Percentiles rank a stretch among this genome's conserved stretches.
Evolutionary conservation across 768 basidiomycete genomes (phyloP).

Genomic region (Russula griseocarnosa): DNA sequence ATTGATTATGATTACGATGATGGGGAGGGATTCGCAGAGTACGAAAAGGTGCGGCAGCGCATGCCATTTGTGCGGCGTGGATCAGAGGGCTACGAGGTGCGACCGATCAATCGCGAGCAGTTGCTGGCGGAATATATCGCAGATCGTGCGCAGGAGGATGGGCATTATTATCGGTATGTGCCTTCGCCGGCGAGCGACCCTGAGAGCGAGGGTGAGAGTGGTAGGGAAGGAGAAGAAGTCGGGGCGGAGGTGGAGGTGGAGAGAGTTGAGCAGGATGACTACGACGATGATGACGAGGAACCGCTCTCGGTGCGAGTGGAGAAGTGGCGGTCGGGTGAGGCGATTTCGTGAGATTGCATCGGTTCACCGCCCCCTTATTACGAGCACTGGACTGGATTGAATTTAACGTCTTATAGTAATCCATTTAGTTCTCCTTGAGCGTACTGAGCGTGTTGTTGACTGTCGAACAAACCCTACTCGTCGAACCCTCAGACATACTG

Average conservation of each 20-base stretch:
- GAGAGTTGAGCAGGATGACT: conserved; percentile 35
- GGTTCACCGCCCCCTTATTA: no score
- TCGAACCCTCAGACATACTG: no score
- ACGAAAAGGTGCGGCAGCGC: conserved; percentile 18
- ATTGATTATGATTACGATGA: conserved; percentile 24
- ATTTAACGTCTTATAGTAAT: no score
- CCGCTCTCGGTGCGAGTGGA: conserved; percentile 31
- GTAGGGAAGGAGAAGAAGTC: neutral
- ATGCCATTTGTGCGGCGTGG: conserved; percentile 51
- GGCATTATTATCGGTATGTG: conserved; percentile 65
- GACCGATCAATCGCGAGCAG: conserved; percentile 55
- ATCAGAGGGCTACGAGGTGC: conserved; percentile 81
- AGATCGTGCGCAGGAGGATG: conserved; percentile 50
- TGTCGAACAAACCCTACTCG: no score
- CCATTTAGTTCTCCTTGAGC: no score
- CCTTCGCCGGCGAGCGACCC: conserved; percentile 48
- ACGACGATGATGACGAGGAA: conserved; percentile 43
- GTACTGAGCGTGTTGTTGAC: no score
- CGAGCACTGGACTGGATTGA: no score
- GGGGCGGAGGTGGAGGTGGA: conserved; percentile 14
- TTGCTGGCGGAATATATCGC: conserved; percentile 57
- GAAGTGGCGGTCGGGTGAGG: conserved; percentile 30
- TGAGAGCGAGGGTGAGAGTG: conserved; percentile 1
- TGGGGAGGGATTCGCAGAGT: conserved; percentile 26
- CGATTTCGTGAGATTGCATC: conserved; percentile 14